Percentiles rank a stretch among this genome's conserved stretches.
Evolutionary conservation across 192 early-diverging fungal species (phyloP).

Genomic region (Rhizophlyctis rosea): DNA sequence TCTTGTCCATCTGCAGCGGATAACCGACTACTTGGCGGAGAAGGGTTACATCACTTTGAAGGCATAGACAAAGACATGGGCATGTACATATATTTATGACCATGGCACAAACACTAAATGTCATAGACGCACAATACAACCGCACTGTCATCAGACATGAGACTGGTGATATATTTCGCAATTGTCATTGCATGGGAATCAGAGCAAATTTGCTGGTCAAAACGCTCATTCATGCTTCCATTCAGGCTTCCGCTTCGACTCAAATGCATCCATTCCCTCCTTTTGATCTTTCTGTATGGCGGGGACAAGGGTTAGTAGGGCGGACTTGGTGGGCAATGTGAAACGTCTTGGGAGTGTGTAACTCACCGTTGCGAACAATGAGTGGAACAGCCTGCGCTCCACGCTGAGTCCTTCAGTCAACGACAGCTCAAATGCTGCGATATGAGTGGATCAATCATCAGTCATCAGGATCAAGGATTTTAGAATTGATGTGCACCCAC

Average conservation of each 20-base stretch:
- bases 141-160: too few species aligned
- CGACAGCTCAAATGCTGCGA: conserved; percentile 78
- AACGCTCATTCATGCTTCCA: conserved; percentile 81
- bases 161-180: too few species aligned
- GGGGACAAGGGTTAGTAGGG: too few species aligned
- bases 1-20: not conserved
- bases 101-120: too few species aligned
- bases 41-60: conserved; percentile 12
- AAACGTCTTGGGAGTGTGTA: not conserved
- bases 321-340: not conserved
- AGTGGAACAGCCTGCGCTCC: conserved; percentile 94
- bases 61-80: too few species aligned
- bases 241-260: conserved; percentile 83
- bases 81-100: too few species aligned
- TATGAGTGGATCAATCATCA: not conserved
- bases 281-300: conserved; percentile 76
- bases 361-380: conserved; percentile 78
- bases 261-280: conserved; percentile 96
- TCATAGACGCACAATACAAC: too few species aligned
- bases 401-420: conserved; percentile 81
- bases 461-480: not conserved
- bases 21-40: conserved; percentile 12
- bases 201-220: too few species aligned
- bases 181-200: too few species aligned
- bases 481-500: conserved; percentile 29